Percentiles rank a stretch among this genome's conserved stretches.
These are phyloP conservation scores for Skeletonema menzelii DNA, from an alignment of 108 stramenopile species.

Conservation along the genomic window DNA sequence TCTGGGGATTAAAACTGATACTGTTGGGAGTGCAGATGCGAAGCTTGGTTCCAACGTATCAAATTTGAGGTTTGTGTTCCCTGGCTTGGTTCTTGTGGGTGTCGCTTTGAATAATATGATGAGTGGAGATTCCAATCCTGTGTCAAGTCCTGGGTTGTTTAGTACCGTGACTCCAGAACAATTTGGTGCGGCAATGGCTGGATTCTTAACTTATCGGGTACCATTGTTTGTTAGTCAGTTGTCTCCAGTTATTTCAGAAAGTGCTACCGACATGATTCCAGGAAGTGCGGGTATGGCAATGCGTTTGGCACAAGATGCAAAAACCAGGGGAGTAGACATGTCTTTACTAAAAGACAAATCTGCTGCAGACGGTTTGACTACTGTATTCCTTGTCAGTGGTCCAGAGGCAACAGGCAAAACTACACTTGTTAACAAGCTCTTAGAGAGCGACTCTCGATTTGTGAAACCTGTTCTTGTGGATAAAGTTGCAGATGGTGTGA, in stretches of 20 bases:
- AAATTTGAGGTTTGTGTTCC: conserved; percentile 75
- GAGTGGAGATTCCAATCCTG: conserved; percentile 48
- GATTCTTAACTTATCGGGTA: conserved; percentile 84
- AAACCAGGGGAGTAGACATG: conserved; percentile 17
- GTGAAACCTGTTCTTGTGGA: conserved; percentile 52
- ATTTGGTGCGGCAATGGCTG: conserved; percentile 76
- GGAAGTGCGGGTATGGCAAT: conserved; percentile 40
- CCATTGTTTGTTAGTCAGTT: conserved; percentile 78
- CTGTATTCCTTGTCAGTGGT: conserved; percentile 77
- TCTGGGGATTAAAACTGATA: conserved; percentile 81
- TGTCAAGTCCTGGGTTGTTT: conserved; percentile 42
- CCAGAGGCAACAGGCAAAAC: conserved; percentile 76
- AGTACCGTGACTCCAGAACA: conserved; percentile 67
- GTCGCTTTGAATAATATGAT: conserved; percentile 62
- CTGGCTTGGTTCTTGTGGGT: conserved; percentile 62
- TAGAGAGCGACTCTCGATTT: conserved; percentile 55
- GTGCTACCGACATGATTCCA: conserved; percentile 39
- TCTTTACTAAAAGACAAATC: neutral
- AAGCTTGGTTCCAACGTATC: conserved; percentile 58
- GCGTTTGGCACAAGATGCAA: conserved; percentile 18
- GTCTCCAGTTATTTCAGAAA: conserved; percentile 51
- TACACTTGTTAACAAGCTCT: conserved; percentile 63
- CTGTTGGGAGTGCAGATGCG: conserved; percentile 50
- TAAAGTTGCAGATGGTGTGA: conserved; percentile 49
- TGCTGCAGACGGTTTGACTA: conserved; percentile 31